phyloP scores from a whole-genome alignment of 768 basidiomycete species.

The Candolleomyces eurysporus region DNA sequence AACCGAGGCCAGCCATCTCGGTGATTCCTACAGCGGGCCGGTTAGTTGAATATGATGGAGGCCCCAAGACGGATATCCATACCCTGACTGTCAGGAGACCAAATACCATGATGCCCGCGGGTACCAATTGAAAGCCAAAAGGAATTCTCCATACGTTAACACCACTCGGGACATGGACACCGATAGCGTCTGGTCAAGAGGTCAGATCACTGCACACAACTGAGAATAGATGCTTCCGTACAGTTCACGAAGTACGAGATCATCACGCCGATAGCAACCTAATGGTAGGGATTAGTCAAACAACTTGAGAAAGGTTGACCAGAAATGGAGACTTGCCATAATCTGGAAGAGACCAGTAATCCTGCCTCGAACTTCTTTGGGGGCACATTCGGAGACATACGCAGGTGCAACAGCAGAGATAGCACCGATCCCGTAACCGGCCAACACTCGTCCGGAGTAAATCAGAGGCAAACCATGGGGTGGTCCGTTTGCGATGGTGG shows the following conservation, averaged over 20 bases:
- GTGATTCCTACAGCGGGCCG: constrained; percentile 53
- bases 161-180: constrained; percentile 46
- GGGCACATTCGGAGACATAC: constrained; percentile 84
- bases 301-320: neutral
- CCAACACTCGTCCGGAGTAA: constrained; percentile 77
- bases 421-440: constrained; percentile 78
- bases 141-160: constrained; percentile 66
- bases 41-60: neutral
- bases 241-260: constrained; percentile 81
- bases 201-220: neutral
- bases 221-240: constrained; percentile 31
- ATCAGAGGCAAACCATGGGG: constrained; percentile 62
- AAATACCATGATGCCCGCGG: constrained; percentile 65
- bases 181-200: constrained; percentile 50
- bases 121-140: constrained; percentile 74
- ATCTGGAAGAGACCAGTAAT: constrained; percentile 88
- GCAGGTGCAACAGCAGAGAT: constrained; percentile 84
- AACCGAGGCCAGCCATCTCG: constrained; percentile 71
- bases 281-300: neutral
- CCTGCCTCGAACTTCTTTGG: constrained; percentile 82
- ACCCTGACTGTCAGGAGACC: constrained; percentile 69
- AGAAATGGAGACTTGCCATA: constrained; percentile 44
- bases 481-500: constrained; percentile 59
- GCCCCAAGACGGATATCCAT: neutral
- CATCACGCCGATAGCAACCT: constrained; percentile 79